These are phyloP conservation scores for Pluteus cervinus DNA, from an alignment of 768 basidiomycete genomes.

Conservation along the genomic window DNA sequence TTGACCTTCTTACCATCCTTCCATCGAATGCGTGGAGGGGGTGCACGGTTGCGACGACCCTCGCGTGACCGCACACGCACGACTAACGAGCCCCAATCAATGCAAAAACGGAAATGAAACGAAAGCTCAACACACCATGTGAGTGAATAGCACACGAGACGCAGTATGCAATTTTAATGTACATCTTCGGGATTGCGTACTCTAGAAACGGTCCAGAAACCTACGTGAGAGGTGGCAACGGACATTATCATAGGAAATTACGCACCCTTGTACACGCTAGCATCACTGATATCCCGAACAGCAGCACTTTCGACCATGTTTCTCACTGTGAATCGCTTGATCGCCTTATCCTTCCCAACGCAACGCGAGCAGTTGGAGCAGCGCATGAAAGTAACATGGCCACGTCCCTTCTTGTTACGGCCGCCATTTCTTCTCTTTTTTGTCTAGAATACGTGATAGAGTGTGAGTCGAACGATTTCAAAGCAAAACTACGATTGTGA, in stretches of 20 bases:
- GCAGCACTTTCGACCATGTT: slow-evolving; percentile 99
- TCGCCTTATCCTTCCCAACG: slow-evolving; percentile 98
- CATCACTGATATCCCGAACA: slow-evolving; percentile 95
- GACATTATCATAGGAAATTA: too few species aligned
- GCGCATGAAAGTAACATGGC: slow-evolving; percentile 90
- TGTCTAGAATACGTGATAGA: slow-evolving; percentile 48
- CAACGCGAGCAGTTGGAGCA: slow-evolving; percentile 99
- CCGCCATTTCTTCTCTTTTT: slow-evolving; percentile 99
- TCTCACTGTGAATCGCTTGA: slow-evolving; percentile 98
- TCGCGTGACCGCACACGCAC: slow-evolving; percentile 96
- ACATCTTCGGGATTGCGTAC: slow-evolving; percentile 94
- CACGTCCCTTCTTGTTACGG: slow-evolving; percentile 99
- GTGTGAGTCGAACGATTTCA: slow-evolving; percentile 5
- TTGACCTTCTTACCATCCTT: slow-evolving; percentile 96
- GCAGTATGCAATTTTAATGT: slow-evolving; percentile 98
- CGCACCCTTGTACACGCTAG: slow-evolving; percentile 86
- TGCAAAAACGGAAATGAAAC: slow-evolving; percentile 1
- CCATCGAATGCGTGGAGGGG: slow-evolving; percentile 93
- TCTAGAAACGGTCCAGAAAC: slow-evolving; percentile 43
- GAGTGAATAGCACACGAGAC: slow-evolving; percentile 99
- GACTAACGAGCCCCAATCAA: slow-evolving; percentile 42
- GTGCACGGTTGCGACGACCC: slow-evolving; percentile 95
- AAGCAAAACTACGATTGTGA: slow-evolving; percentile 6
- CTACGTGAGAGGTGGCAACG: neutral
- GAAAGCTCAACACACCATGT: slow-evolving; percentile 67